Evolutionary conservation across 208 protist species (phyloP).

Genomic region (Trypanosoma caninum): DNA sequence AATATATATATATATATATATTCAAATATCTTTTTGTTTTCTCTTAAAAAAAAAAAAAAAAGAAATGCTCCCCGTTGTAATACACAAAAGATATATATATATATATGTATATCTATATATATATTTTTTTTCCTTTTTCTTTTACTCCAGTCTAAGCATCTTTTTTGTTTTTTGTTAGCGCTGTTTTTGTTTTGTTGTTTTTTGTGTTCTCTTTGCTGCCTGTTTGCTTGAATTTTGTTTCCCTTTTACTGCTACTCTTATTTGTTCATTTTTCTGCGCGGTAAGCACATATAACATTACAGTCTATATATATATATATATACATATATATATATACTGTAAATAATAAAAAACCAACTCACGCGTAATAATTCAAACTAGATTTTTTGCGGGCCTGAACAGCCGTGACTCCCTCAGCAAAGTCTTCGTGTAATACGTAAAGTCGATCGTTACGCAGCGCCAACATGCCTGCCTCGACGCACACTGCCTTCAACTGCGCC

Average conservation of each 20-base stretch:
- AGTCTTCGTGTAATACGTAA: conserved; percentile 98
- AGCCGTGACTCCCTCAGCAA: conserved; percentile 97
- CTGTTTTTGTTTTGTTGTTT: background rate
- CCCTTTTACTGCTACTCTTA: no score
- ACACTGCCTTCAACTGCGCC: conserved; percentile 99
- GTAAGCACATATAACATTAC: no score
- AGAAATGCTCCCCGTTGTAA: background rate
- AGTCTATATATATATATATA: no score
- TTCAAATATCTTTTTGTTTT: background rate
- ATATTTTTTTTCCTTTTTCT: background rate
- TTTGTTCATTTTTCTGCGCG: no score
- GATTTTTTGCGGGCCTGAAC: conserved; percentile 99
- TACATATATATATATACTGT: no score
- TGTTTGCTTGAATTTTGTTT: no score
- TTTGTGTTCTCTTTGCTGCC: background rate
- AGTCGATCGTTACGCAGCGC: conserved; percentile 94
- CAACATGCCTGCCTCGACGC: conserved; percentile 99
- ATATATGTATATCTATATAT: background rate
- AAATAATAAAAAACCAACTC: conserved; percentile 27
- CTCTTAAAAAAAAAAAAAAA: background rate
- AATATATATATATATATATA: background rate
- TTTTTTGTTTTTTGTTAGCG: background rate
- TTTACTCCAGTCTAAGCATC: background rate
- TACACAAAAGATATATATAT: background rate
- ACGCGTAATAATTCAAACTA: conserved; percentile 99